Evolutionary conservation across 2,329 filamentous ascomycete species (phyloP).

Genomic region (Colletotrichum abscissum): DNA sequence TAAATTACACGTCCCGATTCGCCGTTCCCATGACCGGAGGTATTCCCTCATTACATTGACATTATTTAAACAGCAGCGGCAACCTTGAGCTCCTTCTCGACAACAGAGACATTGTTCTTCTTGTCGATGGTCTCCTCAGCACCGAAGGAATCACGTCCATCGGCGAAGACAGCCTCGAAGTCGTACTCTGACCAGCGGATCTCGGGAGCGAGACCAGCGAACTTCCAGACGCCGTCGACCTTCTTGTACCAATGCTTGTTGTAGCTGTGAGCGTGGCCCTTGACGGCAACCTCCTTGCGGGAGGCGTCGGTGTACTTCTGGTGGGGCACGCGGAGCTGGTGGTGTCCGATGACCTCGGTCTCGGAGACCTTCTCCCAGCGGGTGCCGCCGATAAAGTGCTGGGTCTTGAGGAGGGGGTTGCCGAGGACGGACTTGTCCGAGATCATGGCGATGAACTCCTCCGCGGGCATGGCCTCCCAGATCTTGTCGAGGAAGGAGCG

Average conservation of each 20-base stretch:
- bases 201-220: conserved; percentile 65
- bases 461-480: conserved; percentile 71
- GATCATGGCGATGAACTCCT: conserved; percentile 71
- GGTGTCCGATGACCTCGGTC: conserved; percentile 68
- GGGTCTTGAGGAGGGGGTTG: conserved; percentile 70
- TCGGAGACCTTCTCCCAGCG: conserved; percentile 69
- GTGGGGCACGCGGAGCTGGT: conserved; percentile 72
- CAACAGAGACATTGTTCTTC: conserved; percentile 14
- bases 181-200: conserved; percentile 69
- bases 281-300: conserved; percentile 60
- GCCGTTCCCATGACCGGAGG: not conserved
- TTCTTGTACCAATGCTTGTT: conserved; percentile 69
- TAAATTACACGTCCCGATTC: not conserved
- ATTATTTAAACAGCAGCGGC: conserved; percentile 14
- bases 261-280: conserved; percentile 69
- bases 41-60: not conserved
- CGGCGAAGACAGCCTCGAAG: conserved; percentile 64
- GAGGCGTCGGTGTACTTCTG: conserved; percentile 68
- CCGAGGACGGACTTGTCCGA: conserved; percentile 68
- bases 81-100: conserved; percentile 29
- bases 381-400: conserved; percentile 71
- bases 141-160: conserved; percentile 34
- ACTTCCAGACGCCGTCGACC: conserved; percentile 70
- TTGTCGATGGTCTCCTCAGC: conserved; percentile 1
- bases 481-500: conserved; percentile 66